Conservation (phyloP, 208 protist genomes). For the Novymonas esmeraldas region DNA sequence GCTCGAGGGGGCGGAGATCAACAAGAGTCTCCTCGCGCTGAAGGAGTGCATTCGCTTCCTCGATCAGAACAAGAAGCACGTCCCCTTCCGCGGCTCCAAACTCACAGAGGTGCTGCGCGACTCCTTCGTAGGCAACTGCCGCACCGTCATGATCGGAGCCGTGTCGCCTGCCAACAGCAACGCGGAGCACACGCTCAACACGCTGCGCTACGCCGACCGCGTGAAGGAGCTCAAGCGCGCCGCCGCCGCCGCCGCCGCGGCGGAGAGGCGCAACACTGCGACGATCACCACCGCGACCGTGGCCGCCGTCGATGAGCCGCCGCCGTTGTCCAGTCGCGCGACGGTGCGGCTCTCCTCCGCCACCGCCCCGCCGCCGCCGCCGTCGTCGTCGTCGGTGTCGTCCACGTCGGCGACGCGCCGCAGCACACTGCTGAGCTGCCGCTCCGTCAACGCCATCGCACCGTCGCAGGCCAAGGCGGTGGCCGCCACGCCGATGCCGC, state of each 20-base stretch:
- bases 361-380: too few relatives aligned
- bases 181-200: slow-evolving; percentile 84
- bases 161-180: slow-evolving; percentile 83
- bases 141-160: slow-evolving; percentile 94
- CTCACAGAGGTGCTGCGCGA: slow-evolving; percentile 93
- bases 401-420: slow-evolving; percentile 7
- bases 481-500: slow-evolving; percentile 7
- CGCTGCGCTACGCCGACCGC: slow-evolving; percentile 80
- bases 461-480: slow-evolving; percentile 5
- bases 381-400: background rate
- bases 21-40: slow-evolving; percentile 88
- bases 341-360: slow-evolving; percentile 17
- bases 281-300: too few relatives aligned
- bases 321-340: slow-evolving; percentile 5
- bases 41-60: slow-evolving; percentile 89
- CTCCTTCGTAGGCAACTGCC: slow-evolving; percentile 89
- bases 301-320: too few relatives aligned
- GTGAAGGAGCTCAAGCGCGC: slow-evolving; percentile 91
- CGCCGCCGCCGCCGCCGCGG: too few relatives aligned
- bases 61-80: slow-evolving; percentile 75
- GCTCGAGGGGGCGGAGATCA: slow-evolving; percentile 91
- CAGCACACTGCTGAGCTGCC: slow-evolving; percentile 28
- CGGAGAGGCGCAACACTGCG: slow-evolving; percentile 27
- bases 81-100: slow-evolving; percentile 94
- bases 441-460: slow-evolving; percentile 25